Evolutionary conservation across 1,284 basidiomycete species (phyloP).

Genomic region (Cryptococcus sp.): DNA sequence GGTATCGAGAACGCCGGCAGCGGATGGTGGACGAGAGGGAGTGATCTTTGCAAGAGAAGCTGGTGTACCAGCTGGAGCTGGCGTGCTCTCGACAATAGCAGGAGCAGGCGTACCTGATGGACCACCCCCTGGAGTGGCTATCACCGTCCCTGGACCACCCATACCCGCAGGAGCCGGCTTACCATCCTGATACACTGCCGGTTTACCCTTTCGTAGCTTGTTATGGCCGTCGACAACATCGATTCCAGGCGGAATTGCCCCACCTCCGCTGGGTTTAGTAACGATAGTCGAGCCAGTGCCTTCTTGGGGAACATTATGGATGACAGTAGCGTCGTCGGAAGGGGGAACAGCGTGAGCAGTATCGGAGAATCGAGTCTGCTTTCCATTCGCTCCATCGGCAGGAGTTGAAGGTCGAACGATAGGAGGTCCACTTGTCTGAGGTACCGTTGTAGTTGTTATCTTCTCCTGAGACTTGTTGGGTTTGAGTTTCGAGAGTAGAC

Average conservation of each 20-base stretch:
- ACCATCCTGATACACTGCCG: background rate
- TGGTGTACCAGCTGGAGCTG: constrained; percentile 5
- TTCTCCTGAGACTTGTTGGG: constrained; percentile 15
- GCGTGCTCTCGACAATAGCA: constrained; percentile 4
- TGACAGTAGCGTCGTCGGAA: constrained; percentile 1
- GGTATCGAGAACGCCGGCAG: background rate
- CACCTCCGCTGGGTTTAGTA: background rate
- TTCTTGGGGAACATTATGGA: background rate
- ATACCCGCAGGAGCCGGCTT: background rate
- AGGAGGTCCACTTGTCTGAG: constrained; percentile 6
- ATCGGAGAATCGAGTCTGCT: constrained; percentile 29
- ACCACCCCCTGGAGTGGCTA: background rate
- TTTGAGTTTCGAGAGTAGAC: constrained; percentile 19
- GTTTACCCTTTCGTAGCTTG: constrained; percentile 20
- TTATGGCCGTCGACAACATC: constrained; percentile 3
- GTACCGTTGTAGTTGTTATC: constrained; percentile 6
- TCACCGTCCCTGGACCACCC: background rate
- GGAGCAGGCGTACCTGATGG: constrained; percentile 3
- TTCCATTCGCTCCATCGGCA: constrained; percentile 8
- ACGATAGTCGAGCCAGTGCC: background rate
- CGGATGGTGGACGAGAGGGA: background rate
- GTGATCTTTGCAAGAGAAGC: background rate
- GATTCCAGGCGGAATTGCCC: background rate
- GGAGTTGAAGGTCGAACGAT: constrained; percentile 10
- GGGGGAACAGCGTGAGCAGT: constrained; percentile 13